Evolutionary conservation across 208 protist genomes (phyloP), one percentile per base, ranked within the genome.

Genomic region (Acanthamoeba royreba): DNA sequence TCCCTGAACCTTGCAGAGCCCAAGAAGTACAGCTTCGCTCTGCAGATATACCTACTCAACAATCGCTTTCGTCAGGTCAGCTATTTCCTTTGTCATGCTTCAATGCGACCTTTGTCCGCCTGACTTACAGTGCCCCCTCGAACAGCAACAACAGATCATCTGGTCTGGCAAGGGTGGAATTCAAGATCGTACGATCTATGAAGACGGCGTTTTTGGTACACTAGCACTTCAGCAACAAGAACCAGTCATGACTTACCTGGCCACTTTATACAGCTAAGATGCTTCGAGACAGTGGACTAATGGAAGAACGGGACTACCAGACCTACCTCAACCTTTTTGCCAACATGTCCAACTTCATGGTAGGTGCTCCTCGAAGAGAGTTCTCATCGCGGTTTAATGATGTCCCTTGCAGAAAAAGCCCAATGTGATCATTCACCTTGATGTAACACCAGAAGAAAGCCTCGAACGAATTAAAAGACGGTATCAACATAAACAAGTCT

Each of bases 11-110:
- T 25, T 72, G 28, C 61, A 40, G 61, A 72, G 4, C 96, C 96
- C 88, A 92, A 77, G n/a, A 97, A 95, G 43, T 97, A 97, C 90
- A 88, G 85, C 55, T 97, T 97, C 35, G 83, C 85, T 35, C 35
- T 97, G 35, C 96, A 97, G 77, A 95, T 97, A 15, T 97, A 97
- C 83, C 74, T 97, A 28, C 90, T 97, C 46, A 97, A 96, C 87
- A 63, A 92, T n/a, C 81, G 96, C 45, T 97, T 96, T 22, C 53
- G 66, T 72, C 93, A 94, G 69, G 89, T 93, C 49, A 55, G 19
- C 49, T 55, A 55, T 25, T 25, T 55, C 49, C 13, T 55, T 55
- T 55, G 49, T 55, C 19, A 25, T 55, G 49, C 49, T 19, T 55
- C n/a, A n/a, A n/a, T n/a, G n/a, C n/a, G n/a, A 55, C 52, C 52